A percentile compares a stretch with the other conserved stretches of the same genome.
Conservation (phyloP, 2,329 filamentous ascomycete species). For the Metarhizium anisopliae region DNA sequence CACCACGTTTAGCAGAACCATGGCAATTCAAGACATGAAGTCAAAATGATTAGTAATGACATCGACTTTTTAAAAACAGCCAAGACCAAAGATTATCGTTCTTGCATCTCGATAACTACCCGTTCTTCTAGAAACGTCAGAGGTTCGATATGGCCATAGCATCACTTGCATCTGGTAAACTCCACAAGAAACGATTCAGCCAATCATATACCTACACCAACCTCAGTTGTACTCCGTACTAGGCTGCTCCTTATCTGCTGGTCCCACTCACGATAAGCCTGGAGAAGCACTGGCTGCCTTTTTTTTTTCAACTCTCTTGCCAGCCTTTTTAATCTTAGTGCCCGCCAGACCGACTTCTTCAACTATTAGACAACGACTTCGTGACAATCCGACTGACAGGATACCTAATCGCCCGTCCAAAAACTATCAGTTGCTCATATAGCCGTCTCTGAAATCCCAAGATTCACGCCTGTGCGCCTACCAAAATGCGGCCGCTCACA, state of each 20-base stretch:
- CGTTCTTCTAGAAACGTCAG: neutral
- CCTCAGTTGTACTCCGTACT: neutral
- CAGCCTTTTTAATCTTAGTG: neutral
- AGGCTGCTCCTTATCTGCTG: neutral
- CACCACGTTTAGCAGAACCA: neutral
- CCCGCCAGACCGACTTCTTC: neutral
- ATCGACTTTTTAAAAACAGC: neutral
- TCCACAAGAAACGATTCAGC: neutral
- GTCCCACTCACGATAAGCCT: constrained; percentile 5
- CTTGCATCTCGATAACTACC: neutral
- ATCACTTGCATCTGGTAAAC: neutral
- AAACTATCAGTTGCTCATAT: neutral
- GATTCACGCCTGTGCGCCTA: neutral
- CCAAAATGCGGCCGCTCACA: constrained; percentile 70
- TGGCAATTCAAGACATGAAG: neutral
- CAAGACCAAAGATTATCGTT: neutral
- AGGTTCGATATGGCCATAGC: neutral
- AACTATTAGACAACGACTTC: neutral
- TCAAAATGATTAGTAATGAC: neutral
- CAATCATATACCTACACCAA: neutral
- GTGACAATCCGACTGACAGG: neutral
- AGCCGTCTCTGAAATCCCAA: no score
- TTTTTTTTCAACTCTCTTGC: constrained; percentile 1
- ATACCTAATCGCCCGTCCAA: neutral
- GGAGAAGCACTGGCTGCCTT: neutral